Evolutionary conservation across 345 rosid species (phyloP), one percentile per base, ranked within the genome.

Genomic region (Theobroma cacao): DNA sequence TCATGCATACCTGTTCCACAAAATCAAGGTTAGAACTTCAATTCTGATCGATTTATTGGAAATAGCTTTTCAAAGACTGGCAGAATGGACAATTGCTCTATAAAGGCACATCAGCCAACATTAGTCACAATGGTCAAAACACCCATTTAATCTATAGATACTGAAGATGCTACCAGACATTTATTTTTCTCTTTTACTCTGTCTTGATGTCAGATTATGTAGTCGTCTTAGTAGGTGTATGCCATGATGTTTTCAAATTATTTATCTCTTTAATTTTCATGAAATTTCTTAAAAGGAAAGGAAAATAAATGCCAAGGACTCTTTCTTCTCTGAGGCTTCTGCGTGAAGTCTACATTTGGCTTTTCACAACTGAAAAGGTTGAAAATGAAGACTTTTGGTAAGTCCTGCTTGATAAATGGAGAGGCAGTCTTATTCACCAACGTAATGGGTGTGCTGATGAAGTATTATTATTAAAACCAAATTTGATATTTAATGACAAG

Each of bases 1-100:
- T 91, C 92, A 1, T 86, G 91, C n/a, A 88, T 90, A 48, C 97
- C 97, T 38, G 85, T 84, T 78, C 84, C 94, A 13, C 97, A 87
- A 79, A 91, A 85, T 86, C 97, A 91, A 91, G 95, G 98, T 95
- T 75, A 67, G 86, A 72, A 67, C 36, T 72, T 33, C 38, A 63
- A 2, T 31, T 53, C 43, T 75, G 34, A 64, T 14, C 24, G 34
- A 64, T 14, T 38, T 53, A 41, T 50, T 31, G 9, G 28, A 50
- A 71, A 31, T 11, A 7, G 8, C 41, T 52, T 18, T 71, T 13
- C 7, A 4, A 20, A 50, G 18, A 0, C 26, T n/a, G 1, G 18
- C 26, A 58, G 24, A 26, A 58, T 53, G 59, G 59, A 55, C 26
- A 55, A 8, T n/a, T 55, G 14, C 30, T 22, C 30, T 56, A 56